Percentiles rank a stretch among this genome's conserved stretches.
phyloP scores from a whole-genome alignment of 2,329 filamentous ascomycete species.

The Dactylellina leptospora region DNA sequence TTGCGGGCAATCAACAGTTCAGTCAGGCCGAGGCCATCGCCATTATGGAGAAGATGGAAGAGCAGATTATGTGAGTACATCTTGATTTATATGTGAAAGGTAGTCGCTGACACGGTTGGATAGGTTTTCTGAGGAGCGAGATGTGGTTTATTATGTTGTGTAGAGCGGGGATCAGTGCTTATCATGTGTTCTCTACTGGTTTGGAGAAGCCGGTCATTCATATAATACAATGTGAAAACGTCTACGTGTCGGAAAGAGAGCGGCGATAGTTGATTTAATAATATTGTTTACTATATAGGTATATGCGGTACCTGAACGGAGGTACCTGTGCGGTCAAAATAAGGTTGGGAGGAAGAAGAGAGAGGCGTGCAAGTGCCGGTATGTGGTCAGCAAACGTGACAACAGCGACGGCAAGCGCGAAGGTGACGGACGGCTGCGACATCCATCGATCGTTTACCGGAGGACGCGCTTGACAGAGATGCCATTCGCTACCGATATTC shows the following conservation, averaged over 20 bases:
- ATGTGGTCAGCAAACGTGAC: slow-evolving; percentile 35
- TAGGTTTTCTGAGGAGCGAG: slow-evolving; percentile 35
- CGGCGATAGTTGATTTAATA: too few species aligned
- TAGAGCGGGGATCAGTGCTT: neutral
- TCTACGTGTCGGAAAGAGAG: neutral
- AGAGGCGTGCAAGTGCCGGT: slow-evolving; percentile 22
- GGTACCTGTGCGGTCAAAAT: slow-evolving; percentile 31
- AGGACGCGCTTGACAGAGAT: too few species aligned
- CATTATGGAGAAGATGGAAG: slow-evolving; percentile 81
- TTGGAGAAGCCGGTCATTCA: neutral
- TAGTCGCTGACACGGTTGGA: slow-evolving; percentile 2
- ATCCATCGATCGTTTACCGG: too few species aligned
- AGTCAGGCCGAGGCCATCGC: slow-evolving; percentile 75
- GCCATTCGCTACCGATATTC: too few species aligned
- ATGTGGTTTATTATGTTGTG: slow-evolving; percentile 22
- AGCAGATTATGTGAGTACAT: slow-evolving; percentile 84
- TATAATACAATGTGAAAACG: neutral
- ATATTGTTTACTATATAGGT: neutral
- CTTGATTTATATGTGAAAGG: neutral
- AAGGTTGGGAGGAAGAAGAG: slow-evolving; percentile 12
- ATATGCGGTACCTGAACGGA: neutral
- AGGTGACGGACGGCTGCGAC: too few species aligned
- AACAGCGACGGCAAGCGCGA: too few species aligned
- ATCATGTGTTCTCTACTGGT: slow-evolving; percentile 4
- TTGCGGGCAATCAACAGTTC: slow-evolving; percentile 71